These are phyloP conservation scores for Kwoniella bestiolae DNA, from an alignment of 768 basidiomycete genomes.

Conservation along the genomic window DNA sequence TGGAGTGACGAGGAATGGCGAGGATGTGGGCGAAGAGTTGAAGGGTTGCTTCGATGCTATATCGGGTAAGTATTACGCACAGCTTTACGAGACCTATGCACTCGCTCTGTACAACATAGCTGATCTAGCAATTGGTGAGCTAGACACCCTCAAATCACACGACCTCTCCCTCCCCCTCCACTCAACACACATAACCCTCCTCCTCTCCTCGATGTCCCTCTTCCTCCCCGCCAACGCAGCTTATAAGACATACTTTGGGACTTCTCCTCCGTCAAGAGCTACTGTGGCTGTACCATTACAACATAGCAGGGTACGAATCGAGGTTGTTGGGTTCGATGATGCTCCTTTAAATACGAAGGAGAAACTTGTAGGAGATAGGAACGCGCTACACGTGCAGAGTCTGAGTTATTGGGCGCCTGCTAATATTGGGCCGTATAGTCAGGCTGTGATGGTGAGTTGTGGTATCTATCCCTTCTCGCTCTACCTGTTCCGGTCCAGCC, in stretches of 20 bases:
- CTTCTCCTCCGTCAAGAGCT: conserved; percentile 90
- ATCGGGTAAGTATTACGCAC: conserved; percentile 63
- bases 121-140: no score
- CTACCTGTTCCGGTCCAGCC: no score
- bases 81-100: neutral
- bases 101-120: neutral
- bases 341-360: no score
- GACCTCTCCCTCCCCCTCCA: conserved; percentile 64
- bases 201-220: conserved; percentile 74
- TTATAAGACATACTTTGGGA: conserved; percentile 82
- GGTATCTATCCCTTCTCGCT: neutral
- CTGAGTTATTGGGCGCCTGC: conserved; percentile 99
- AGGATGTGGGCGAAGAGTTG: conserved; percentile 73
- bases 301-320: conserved; percentile 67
- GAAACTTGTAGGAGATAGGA: conserved; percentile 58
- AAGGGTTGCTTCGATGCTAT: conserved; percentile 69
- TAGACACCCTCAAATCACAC: conserved; percentile 65
- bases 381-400: conserved; percentile 89
- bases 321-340: conserved; percentile 74
- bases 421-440: conserved; percentile 98
- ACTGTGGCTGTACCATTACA: conserved; percentile 83
- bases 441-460: conserved; percentile 80
- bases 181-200: conserved; percentile 77
- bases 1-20: conserved; percentile 58
- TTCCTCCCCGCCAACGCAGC: conserved; percentile 77